Base-by-base conservation (phyloP, 2,329 filamentous ascomycete genomes). In the Calonectria pauciramosa region DNA sequence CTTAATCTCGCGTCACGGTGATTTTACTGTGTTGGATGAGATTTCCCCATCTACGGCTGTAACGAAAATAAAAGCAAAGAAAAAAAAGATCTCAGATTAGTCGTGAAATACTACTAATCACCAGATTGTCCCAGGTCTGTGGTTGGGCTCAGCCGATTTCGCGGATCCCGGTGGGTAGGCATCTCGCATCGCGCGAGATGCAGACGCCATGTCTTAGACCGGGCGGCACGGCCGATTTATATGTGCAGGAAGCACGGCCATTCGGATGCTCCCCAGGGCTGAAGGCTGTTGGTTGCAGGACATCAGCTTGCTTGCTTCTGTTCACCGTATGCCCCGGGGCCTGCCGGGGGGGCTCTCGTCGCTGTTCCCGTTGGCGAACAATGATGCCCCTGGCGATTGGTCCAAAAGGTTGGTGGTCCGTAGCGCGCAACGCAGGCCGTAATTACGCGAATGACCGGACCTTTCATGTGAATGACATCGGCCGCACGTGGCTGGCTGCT, bases 391-490 rank as follows among this genome's bases (percentile, higher is more conserved):
- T 20, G 56, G 26, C 8, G 34, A 28, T 23, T 11, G 16, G 34
- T 23, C 18, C 18, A 34, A n/a, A 30, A 38, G 36, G 23, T 26
- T 26, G 36, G 5, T 28, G n/a, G n/a, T 11, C 7, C 13, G 16
- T 18, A 41, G 34, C 23, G 36, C 20, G 20, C n/a, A 28, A 32
- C 8, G 3, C 36, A 20, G 18, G 36, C 34, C 56, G 56, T 20
- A 41, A 63, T 63, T 63, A 63, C 36, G 56, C 56, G 56, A 63
- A 4, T 28, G 23, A 16, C 56, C 56, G 14, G 32, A 14, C 56
- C 56, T 41, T 63, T 34, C 36, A 63, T 63, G 36, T 28, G 56
- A 63, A 63, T 63, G 56, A 63, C 56, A 63, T 41, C 16, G 56
- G 8, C 56, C 4, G 34, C 56, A 63, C 36, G 56, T 63, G 56